Evolutionary conservation across 2,329 filamentous ascomycete species (phyloP).

Genomic region (Sporothrix inflata): DNA sequence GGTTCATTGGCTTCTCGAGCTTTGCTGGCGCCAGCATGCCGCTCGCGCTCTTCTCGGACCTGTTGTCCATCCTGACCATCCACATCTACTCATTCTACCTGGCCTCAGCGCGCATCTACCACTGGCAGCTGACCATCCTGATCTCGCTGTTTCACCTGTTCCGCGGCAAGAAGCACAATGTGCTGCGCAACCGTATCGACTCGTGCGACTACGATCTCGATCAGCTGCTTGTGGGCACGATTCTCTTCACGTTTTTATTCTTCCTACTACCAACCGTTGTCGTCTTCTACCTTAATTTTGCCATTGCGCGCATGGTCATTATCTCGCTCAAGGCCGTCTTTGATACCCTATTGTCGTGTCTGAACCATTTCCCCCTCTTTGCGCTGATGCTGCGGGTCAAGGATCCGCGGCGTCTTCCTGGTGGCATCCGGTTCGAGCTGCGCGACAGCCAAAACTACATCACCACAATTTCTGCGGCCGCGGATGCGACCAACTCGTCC

Average conservation of each 20-base stretch:
- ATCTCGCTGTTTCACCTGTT: conserved; percentile 98
- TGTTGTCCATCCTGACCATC: conserved; percentile 86
- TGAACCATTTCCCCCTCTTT: conserved; percentile 98
- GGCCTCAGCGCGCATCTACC: conserved; percentile 93
- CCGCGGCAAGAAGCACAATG: conserved; percentile 95
- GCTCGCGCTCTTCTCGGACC: conserved; percentile 91
- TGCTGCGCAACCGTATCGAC: conserved; percentile 95
- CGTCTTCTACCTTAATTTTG: conserved; percentile 97
- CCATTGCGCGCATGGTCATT: conserved; percentile 89
- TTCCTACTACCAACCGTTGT: conserved; percentile 93
- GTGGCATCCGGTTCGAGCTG: conserved; percentile 91
- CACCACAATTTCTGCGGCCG: not conserved
- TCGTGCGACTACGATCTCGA: conserved; percentile 98
- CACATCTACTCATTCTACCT: conserved; percentile 99
- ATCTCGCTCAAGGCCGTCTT: conserved; percentile 89
- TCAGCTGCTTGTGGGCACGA: conserved; percentile 92
- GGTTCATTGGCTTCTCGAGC: conserved; percentile 89
- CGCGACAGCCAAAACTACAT: conserved; percentile 65
- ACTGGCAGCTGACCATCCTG: conserved; percentile 97
- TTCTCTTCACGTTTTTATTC: conserved; percentile 92
- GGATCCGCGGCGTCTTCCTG: conserved; percentile 85
- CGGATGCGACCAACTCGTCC: conserved; percentile 40
- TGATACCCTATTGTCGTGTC: conserved; percentile 86
- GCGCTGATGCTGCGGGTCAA: conserved; percentile 95
- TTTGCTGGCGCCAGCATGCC: conserved; percentile 97